A percentile compares a stretch with the other conserved stretches of the same genome.
phyloP scores from a whole-genome alignment of 1,284 basidiomycete genomes.

The Cronartium quercuum region DNA sequence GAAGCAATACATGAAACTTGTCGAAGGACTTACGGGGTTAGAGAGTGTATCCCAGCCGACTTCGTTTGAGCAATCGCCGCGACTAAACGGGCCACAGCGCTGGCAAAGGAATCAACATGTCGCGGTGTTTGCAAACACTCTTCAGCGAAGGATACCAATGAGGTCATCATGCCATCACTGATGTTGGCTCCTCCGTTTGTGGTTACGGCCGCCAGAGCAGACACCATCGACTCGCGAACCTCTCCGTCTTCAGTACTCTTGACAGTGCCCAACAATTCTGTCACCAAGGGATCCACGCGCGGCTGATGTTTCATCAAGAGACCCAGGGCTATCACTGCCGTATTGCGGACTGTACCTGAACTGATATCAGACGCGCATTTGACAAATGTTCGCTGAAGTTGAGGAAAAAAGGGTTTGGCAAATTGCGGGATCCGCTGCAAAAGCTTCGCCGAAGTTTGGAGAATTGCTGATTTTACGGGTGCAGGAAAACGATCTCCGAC shows the following conservation, averaged over 20 bases:
- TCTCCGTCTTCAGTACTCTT: constrained; percentile 16
- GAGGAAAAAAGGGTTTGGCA: constrained; percentile 97
- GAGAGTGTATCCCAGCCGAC: constrained; percentile 5
- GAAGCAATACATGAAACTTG: neutral
- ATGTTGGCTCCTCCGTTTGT: constrained; percentile 28
- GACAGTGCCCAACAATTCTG: constrained; percentile 12
- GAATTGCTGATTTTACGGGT: constrained; percentile 80
- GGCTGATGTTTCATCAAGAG: constrained; percentile 87
- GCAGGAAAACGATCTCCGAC: constrained; percentile 61
- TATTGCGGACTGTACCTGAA: constrained; percentile 70
- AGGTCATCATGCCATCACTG: constrained; percentile 14
- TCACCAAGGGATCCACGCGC: constrained; percentile 58
- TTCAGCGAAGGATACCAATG: constrained; percentile 18
- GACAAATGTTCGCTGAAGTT: constrained; percentile 92
- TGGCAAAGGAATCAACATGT: constrained; percentile 28
- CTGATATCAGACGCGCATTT: constrained; percentile 81
- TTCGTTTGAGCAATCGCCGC: constrained; percentile 9
- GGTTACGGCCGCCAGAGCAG: constrained; percentile 20
- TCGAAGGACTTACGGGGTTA: neutral
- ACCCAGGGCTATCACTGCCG: constrained; percentile 77
- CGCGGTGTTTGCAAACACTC: constrained; percentile 23
- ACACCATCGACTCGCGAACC: constrained; percentile 22
- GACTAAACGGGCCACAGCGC: constrained; percentile 11
- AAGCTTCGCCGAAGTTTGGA: constrained; percentile 73
- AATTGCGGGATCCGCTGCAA: constrained; percentile 72